Percentiles rank a stretch among this genome's conserved stretches.
Conservation (phyloP, 345 rosid species). For the Gynandropsis gynandra region DNA sequence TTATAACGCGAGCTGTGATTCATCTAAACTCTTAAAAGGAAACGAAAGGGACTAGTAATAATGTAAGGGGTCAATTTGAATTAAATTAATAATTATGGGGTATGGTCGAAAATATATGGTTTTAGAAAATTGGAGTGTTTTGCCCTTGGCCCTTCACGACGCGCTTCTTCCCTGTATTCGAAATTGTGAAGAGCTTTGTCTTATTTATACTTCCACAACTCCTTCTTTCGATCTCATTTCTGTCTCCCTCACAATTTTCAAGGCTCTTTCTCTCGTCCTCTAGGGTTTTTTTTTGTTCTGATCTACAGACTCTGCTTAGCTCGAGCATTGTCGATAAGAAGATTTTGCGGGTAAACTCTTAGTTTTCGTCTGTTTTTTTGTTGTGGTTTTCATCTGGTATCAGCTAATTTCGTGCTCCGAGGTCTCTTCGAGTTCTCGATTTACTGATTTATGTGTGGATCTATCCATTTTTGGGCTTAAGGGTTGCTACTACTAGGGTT, state of each 20-base stretch:
- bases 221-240: background rate
- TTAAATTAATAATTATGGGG: background rate
- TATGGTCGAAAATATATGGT: background rate
- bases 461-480: constrained; percentile 20
- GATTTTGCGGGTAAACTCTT: constrained; percentile 26
- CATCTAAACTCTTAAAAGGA: too few relatives aligned
- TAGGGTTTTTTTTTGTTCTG: constrained; percentile 24
- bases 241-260: constrained; percentile 6
- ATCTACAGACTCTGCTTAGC: constrained; percentile 11
- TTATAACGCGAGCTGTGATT: too few relatives aligned
- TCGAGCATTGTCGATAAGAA: constrained; percentile 6
- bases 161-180: constrained; percentile 69
- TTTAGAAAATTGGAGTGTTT: constrained; percentile 1
- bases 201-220: background rate
- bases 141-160: constrained; percentile 25
- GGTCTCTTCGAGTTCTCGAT: constrained; percentile 1
- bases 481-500: constrained; percentile 16
- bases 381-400: constrained; percentile 4
- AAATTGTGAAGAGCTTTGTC: constrained; percentile 17
- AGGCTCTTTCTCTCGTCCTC: background rate
- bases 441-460: constrained; percentile 17
- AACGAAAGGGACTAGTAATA: constrained; percentile 11
- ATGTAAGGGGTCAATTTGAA: background rate
- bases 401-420: constrained; percentile 21
- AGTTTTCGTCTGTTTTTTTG: constrained; percentile 8